phyloP scores from a whole-genome alignment of 495 filamentous ascomycete genomes.

The Bombardia bombarda region DNA sequence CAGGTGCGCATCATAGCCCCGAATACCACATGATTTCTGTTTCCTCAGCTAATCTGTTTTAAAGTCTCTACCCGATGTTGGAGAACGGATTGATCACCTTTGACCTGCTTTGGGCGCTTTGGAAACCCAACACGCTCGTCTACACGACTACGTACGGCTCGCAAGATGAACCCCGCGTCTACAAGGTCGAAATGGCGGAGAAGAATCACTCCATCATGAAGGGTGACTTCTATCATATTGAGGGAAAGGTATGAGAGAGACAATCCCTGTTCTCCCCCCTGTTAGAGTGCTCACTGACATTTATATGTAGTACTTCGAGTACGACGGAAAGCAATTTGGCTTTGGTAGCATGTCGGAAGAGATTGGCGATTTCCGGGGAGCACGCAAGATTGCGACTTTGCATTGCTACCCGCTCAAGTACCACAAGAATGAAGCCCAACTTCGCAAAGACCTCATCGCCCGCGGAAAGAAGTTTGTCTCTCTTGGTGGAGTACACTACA shows the following conservation, averaged over 20 bases:
- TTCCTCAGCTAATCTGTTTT: neutral
- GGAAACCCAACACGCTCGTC: constrained; percentile 82
- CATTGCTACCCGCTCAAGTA: constrained; percentile 74
- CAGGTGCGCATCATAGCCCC: constrained; percentile 19
- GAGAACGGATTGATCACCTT: constrained; percentile 84
- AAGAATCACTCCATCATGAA: constrained; percentile 66
- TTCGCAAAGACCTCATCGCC: constrained; percentile 63
- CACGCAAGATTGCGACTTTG: constrained; percentile 73
- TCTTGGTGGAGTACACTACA: constrained; percentile 78
- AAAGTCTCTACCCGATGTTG: constrained; percentile 75
- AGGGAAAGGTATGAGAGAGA: constrained; percentile 66
- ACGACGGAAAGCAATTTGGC: constrained; percentile 62
- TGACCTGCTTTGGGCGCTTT: constrained; percentile 82
- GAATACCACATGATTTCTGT: no score
- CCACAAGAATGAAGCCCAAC: constrained; percentile 62
- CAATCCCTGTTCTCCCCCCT: no score
- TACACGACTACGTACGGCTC: constrained; percentile 76
- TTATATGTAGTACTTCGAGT: constrained; percentile 61
- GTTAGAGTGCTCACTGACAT: no score
- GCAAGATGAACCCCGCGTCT: constrained; percentile 76
- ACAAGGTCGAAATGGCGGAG: constrained; percentile 77
- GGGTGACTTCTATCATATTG: constrained; percentile 72
- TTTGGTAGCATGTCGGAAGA: constrained; percentile 57
- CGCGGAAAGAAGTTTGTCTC: constrained; percentile 80
- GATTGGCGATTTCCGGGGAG: constrained; percentile 73